Evolutionary conservation across 1,284 basidiomycete species (phyloP), one percentile per base, ranked within the genome.

Genomic region (Cryptococcus floricola): DNA sequence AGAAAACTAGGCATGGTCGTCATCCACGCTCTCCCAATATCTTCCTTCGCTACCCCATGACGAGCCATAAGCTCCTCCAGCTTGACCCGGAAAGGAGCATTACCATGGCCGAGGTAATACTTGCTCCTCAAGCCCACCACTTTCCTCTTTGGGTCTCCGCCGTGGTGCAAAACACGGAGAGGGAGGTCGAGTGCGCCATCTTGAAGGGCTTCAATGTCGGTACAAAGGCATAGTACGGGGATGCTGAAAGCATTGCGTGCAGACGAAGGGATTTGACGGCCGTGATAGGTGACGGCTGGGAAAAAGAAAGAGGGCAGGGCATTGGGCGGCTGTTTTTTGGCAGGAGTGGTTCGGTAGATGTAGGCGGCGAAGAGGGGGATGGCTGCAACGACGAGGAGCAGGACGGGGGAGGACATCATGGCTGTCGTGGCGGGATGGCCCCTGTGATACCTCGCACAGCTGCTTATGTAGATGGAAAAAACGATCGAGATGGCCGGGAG

Each of bases 1-100:
- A 86, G 58, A 51, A 85, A 82, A 49, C 81, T 83, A 1, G 87
- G 88, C 85, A 88, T 88, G 2, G 87, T 87, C 75, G 87, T 76
- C 77, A 88, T 81, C 85, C 86, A 89, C 0, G 81, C 81, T 57
- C 82, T 83, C 2, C 79, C 75, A 10, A 84, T 54, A 1, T 59
- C 52, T 5, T 54, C 54, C 19, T 54, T 42, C 3, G 51, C 54
- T 19, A 72, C 47, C 1, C 66, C 66, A 48, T 59, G 43, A 19
- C 53, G 52, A 10, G 23, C 39, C 14, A 43, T 19, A 23, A 72
- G 34, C 1, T 10, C 34, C 14, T 68, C 52, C 31, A 70, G 39
- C 37, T 67, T 65, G 14, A 41, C 31, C 7, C 66, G 50, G 5
- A 71, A 52, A 10, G 51, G 8, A 77, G 54, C 77, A 14, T 74